These are phyloP conservation scores for Rosa chinensis DNA, from an alignment of 306 rosid species.

Conservation along the genomic window DNA sequence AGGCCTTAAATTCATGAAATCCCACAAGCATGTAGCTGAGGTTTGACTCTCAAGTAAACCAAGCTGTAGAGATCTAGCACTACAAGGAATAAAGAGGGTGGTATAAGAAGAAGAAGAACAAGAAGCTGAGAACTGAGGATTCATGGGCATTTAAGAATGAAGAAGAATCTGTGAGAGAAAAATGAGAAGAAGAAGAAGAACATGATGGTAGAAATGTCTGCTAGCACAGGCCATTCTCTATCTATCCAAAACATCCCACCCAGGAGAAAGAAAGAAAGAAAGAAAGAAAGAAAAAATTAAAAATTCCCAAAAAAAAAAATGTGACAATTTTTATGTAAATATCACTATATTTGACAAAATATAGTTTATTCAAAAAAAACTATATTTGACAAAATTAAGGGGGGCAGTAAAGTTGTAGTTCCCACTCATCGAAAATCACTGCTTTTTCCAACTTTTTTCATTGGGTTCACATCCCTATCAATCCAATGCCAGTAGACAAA, in stretches of 20 bases:
- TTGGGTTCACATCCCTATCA: slow-evolving; percentile 70
- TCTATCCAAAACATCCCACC: slow-evolving; percentile 55
- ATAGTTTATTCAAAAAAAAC: neutral
- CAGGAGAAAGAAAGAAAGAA: slow-evolving; percentile 5
- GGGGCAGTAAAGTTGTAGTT: slow-evolving; percentile 50
- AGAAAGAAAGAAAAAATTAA: neutral
- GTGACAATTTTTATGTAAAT: neutral
- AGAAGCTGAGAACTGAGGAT: slow-evolving; percentile 33
- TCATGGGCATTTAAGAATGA: slow-evolving; percentile 37
- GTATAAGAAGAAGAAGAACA: slow-evolving; percentile 18
- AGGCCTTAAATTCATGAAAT: slow-evolving; percentile 33
- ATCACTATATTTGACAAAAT: neutral
- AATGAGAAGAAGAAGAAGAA: slow-evolving; percentile 24
- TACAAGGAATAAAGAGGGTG: slow-evolving; percentile 15
- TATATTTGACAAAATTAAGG: slow-evolving; percentile 1
- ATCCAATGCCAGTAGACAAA: slow-evolving; percentile 53
- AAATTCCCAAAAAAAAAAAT: neutral
- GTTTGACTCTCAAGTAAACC: slow-evolving; percentile 28
- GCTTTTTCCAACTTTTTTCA: slow-evolving; percentile 27
- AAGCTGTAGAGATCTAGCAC: slow-evolving; percentile 29
- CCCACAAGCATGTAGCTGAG: slow-evolving; percentile 40
- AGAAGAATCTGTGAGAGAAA: slow-evolving; percentile 36
- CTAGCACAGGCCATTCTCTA: slow-evolving; percentile 45
- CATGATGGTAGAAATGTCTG: slow-evolving; percentile 42
- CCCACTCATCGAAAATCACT: slow-evolving; percentile 57